These are phyloP conservation scores for Anisogramma anomala DNA, from an alignment of 2,329 filamentous ascomycete genomes.

Conservation along the genomic window DNA sequence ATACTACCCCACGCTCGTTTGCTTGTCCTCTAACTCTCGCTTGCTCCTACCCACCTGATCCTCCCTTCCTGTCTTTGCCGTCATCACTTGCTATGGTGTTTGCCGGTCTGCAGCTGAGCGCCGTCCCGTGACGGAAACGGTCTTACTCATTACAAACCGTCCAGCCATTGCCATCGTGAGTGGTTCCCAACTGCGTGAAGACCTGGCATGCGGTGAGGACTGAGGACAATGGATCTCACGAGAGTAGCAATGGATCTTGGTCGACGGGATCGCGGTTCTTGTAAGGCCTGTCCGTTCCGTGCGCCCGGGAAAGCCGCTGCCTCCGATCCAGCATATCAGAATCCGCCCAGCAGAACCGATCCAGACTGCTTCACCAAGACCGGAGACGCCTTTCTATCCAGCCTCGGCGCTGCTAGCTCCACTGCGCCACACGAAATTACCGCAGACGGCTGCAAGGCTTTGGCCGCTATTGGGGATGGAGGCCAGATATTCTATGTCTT, in stretches of 20 bases:
- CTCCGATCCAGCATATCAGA: background rate
- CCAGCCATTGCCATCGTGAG: background rate
- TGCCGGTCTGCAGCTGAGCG: background rate
- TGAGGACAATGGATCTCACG: background rate
- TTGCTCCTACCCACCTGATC: background rate
- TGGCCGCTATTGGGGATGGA: constrained; percentile 3
- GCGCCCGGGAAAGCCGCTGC: background rate
- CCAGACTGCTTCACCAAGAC: constrained; percentile 4
- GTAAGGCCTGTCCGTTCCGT: constrained; percentile 7
- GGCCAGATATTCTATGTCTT: constrained; percentile 27
- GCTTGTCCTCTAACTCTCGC: constrained; percentile 3
- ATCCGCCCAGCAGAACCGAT: background rate
- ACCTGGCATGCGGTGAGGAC: background rate
- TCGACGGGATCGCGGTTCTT: constrained; percentile 5
- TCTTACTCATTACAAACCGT: constrained; percentile 1
- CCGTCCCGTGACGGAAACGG: constrained; percentile 5
- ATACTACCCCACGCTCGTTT: constrained; percentile 1
- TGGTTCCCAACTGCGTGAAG: background rate
- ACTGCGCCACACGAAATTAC: constrained; percentile 2
- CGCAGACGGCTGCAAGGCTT: constrained; percentile 2
- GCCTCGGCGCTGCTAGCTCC: background rate
- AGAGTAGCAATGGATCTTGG: constrained; percentile 2
- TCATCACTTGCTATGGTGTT: constrained; percentile 2
- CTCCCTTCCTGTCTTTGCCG: background rate
- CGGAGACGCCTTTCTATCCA: constrained; percentile 6